Base-by-base conservation (phyloP, 208 protist species). In the Jaenimonas drosophilae region DNA sequence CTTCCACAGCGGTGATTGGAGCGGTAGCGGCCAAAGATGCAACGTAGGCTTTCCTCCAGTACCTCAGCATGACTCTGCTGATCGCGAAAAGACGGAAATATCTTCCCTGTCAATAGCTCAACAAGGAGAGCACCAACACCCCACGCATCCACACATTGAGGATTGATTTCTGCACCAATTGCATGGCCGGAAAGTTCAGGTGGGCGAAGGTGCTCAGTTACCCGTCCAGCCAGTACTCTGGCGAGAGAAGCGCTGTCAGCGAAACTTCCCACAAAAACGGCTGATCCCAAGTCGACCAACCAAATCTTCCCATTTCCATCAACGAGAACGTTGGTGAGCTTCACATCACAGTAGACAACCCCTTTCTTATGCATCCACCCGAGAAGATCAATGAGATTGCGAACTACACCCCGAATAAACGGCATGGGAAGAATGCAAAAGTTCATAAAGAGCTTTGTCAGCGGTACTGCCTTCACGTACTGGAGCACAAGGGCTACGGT, bases 321-420 rank as follows among this genome's bases (percentile, higher is more conserved):
- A 12, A 74, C 11, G 20, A 74, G 43, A 6, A 64, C 54, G 44
- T 74, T 74, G 7, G 59, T 49, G n/a, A 69, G 51, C 45, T 74
- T 74, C 11, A 74, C 41, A 49, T 74, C 66, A 11, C 66, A 53
- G 40, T 64, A 64, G 23, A 74, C 54, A 43, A 74, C 28, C 12
- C 60, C 66, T 20, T 63, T 49, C 2, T 23, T 30, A 37, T 74
- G 59, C 2, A 74, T 25, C 20, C 49, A 33, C 38, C 53, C 38
- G 4, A 64, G 37, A 14, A 69, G 49, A 6, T 26, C 23, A 21
- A 24, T 52, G 45, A 62, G 40, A 34, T 64, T 43, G 4, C 28
- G 17, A n/a, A 60, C 17, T 2, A 50, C 66, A 0, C 68, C 51
- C 3, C 44, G 50, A 55, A 53, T 49, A 1, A 30, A 60, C 45